Evolutionary conservation across 2,329 filamentous ascomycete genomes (phyloP).

Genomic region (Nothophoma quercina): DNA sequence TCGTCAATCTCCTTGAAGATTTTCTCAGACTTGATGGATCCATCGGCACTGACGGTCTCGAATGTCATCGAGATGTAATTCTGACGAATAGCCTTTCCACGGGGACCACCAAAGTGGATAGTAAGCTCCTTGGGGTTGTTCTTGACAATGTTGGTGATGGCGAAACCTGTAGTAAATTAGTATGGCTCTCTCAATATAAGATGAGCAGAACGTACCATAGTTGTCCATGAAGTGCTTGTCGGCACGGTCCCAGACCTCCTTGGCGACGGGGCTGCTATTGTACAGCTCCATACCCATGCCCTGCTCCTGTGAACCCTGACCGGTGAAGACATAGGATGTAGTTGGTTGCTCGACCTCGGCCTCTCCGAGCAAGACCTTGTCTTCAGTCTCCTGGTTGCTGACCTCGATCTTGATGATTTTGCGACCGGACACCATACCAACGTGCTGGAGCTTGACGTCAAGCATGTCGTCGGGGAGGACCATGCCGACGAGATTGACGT

Average conservation of each 20-base stretch:
- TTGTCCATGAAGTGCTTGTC: slow-evolving; percentile 99
- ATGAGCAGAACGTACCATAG: slow-evolving; percentile 70
- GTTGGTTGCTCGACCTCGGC: slow-evolving; percentile 98
- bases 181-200: not conserved
- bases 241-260: slow-evolving; percentile 89
- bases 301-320: slow-evolving; percentile 97
- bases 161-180: slow-evolving; percentile 71
- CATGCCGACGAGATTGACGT: slow-evolving; percentile 97
- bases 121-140: slow-evolving; percentile 99
- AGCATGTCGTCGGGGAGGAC: slow-evolving; percentile 96
- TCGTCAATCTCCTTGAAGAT: slow-evolving; percentile 99
- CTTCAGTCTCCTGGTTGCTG: slow-evolving; percentile 92
- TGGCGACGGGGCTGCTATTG: slow-evolving; percentile 88
- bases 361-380: slow-evolving; percentile 93
- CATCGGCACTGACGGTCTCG: slow-evolving; percentile 93
- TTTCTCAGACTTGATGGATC: slow-evolving; percentile 95
- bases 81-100: slow-evolving; percentile 94
- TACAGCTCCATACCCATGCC: slow-evolving; percentile 99
- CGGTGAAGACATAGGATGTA: slow-evolving; percentile 96
- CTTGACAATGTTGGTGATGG: slow-evolving; percentile 98
- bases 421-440: slow-evolving; percentile 96
- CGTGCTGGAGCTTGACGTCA: slow-evolving; percentile 92
- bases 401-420: slow-evolving; percentile 99
- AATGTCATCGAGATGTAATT: slow-evolving; percentile 99
- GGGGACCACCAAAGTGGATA: slow-evolving; percentile 95